A percentile compares a stretch with the other conserved stretches of the same genome.
phyloP scores from a whole-genome alignment of 768 basidiomycete species.

The Dendrothele bispora region DNA sequence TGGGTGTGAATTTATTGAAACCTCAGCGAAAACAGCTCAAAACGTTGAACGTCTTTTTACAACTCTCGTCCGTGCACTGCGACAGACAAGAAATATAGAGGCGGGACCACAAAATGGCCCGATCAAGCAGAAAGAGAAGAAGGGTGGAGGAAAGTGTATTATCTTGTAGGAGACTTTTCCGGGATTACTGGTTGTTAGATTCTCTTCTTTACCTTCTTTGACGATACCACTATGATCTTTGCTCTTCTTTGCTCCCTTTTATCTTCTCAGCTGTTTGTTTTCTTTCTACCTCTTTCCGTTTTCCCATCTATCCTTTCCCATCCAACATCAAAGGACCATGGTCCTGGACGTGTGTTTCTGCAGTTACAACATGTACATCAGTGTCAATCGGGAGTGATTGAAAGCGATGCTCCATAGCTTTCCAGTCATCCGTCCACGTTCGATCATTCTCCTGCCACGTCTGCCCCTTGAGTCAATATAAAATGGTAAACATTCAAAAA shows the following conservation, averaged over 20 bases:
- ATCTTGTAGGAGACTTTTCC: constrained; percentile 74
- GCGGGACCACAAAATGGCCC: constrained; percentile 36
- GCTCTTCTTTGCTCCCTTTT: constrained; percentile 27
- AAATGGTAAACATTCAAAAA: neutral
- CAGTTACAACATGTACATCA: constrained; percentile 2
- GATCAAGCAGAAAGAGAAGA: constrained; percentile 46
- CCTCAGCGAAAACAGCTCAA: constrained; percentile 91
- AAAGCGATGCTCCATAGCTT: constrained; percentile 6
- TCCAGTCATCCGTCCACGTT: constrained; percentile 9
- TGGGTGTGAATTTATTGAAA: constrained; percentile 94
- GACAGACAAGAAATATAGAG: constrained; percentile 65
- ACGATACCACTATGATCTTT: constrained; percentile 73
- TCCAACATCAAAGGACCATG: constrained; percentile 20
- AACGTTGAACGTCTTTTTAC: constrained; percentile 93
- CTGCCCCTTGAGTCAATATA: constrained; percentile 12
- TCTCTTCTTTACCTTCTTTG: constrained; percentile 70
- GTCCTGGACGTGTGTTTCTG: neutral
- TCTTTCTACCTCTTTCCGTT: constrained; percentile 4
- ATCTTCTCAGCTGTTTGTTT: constrained; percentile 10
- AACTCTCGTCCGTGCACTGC: constrained; percentile 80
- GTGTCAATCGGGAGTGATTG: neutral
- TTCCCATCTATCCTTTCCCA: constrained; percentile 23
- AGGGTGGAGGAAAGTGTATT: constrained; percentile 55
- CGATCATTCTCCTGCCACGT: constrained; percentile 5
- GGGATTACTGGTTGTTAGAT: constrained; percentile 69